phyloP scores from a whole-genome alignment of 257 asterid genomes.

The Forsythia viridissima region DNA sequence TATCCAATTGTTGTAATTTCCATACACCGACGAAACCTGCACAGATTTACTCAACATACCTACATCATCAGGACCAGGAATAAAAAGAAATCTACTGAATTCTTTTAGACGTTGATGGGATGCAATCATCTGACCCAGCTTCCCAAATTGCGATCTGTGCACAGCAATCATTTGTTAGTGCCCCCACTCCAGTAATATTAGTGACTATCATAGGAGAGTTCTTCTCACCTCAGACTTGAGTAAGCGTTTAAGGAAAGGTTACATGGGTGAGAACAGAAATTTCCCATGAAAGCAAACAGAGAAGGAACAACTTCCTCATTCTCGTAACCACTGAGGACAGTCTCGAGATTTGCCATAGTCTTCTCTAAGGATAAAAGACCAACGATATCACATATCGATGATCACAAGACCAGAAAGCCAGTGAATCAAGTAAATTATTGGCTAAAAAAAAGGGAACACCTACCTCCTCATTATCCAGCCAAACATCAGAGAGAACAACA shows the following conservation, averaged over 20 bases:
- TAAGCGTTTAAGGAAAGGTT: conserved; percentile 83
- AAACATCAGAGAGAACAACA: conserved; percentile 84
- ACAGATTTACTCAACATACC: conserved; percentile 51
- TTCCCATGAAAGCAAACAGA: conserved; percentile 95
- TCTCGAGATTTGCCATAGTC: conserved; percentile 84
- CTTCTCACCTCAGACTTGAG: conserved; percentile 69
- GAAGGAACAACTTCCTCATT: conserved; percentile 83
- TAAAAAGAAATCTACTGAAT: conserved; percentile 76
- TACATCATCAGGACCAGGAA: conserved; percentile 97
- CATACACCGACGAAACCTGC: neutral
- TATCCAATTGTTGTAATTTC: neutral
- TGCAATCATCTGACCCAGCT: conserved; percentile 82
- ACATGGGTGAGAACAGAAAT: conserved; percentile 90
- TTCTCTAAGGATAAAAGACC: conserved; percentile 61
- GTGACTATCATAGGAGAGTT: conserved; percentile 20
- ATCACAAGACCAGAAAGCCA: conserved; percentile 18
- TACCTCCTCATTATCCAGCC: conserved; percentile 89
- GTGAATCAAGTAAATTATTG: conserved; percentile 8
- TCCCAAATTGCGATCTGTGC: conserved; percentile 80
- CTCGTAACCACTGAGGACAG: conserved; percentile 77
- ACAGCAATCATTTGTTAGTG: conserved; percentile 20
- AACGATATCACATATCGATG: conserved; percentile 39
- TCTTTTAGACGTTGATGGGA: conserved; percentile 74
- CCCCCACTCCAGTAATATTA: conserved; percentile 18
- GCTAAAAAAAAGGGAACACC: conserved; percentile 10